Base-by-base conservation (phyloP, 2,329 filamentous ascomycete species). In the Proliferodiscus dingleyae region DNA sequence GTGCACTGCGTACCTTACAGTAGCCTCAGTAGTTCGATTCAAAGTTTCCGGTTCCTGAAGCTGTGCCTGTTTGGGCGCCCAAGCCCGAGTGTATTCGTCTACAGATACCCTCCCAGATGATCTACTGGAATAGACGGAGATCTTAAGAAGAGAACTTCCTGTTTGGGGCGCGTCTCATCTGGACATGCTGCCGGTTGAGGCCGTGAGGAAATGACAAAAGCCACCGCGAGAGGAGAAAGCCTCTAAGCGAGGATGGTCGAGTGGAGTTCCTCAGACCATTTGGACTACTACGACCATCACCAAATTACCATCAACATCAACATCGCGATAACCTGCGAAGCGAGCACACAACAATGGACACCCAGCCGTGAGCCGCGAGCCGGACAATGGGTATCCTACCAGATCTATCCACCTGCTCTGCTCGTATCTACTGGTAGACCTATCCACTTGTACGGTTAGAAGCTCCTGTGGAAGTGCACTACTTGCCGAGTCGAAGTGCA, bases 121-220 rank as follows among this genome's bases (percentile, higher is more conserved):
- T 34, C 32, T 34, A 13, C 32, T 23, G 21, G 21, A 23, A 11
- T 40, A 13, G 11, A 24, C 18, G 37, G 15, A 21, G 13, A 23
- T 10, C 11, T 23, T 22, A 21, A 37, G 19, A 37, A 19, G 34
- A 26, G 21, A 7, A 28, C 16, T 33, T 37, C 41, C 41, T 32
- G 6, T 44, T 34, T 44, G 9, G 41, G 41, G 22, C 6, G 24
- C n/a, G 21, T 8, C 15, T 44, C 30, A 38, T 44, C 32, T 44
- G 41, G 41, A 44, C 16, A 44, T 38, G 41, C 22, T 44, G 36
- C 41, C 16, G 5, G 15, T 37, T 44, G 11, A 26, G 41, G 39
- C 30, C n/a, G 33, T 21, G 8, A 19, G 19, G 13, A 24, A 30
- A 21, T 24, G 16, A n/a, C 19, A 32, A 3, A 9, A 16, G 4